Base-by-base conservation (phyloP, 257 asterid genomes). In the Paulownia fortunei region DNA sequence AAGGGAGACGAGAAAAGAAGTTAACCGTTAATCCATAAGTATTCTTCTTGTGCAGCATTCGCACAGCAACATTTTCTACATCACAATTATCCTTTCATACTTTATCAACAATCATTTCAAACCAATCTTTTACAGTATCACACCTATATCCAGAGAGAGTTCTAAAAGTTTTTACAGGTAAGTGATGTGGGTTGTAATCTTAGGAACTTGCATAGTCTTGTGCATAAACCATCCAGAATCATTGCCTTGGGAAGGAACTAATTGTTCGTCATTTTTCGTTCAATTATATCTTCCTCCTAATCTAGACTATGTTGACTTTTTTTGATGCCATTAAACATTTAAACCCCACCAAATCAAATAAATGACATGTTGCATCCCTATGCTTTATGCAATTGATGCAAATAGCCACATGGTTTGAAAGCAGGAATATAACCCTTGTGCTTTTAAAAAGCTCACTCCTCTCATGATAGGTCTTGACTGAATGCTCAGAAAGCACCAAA, bases 341-440 rank as follows among this genome's bases (percentile, higher is more conserved):
- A 34, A 54, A 56, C 39, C 30, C 56, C 69, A 73, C 3, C 30
- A 6, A n/a, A 58, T 19, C 56, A 34, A 63, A 54, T 49, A 34
- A 47, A 51, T 76, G 47, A 39, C 3, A 11, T 76, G 30, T 30
- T 70, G 47, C 37, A 67, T 23, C 73, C 4, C n/a, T 67, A 44
- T 39, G 37, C 73, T 67, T 23, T 30, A 49, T 6, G 10, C 73
- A 70, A 16, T 2, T 27, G 63, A 32, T 64, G 32, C 32, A n/a
- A 47, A 51, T n/a, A 49, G 23, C 52, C 52, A 37, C 7, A 64
- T 37, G 52, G 30, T 18, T 12, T 32, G 24, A 37, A 8, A 30
- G 64, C 76, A 71, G 65, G 65, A 8, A 11, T 6, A 37, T 19
- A 39, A 39, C 32, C 52, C 0, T 3, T 4, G 19, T 15, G 13